These are phyloP conservation scores for Mycena polygramma DNA, from an alignment of 768 basidiomycete genomes.

Conservation along the genomic window DNA sequence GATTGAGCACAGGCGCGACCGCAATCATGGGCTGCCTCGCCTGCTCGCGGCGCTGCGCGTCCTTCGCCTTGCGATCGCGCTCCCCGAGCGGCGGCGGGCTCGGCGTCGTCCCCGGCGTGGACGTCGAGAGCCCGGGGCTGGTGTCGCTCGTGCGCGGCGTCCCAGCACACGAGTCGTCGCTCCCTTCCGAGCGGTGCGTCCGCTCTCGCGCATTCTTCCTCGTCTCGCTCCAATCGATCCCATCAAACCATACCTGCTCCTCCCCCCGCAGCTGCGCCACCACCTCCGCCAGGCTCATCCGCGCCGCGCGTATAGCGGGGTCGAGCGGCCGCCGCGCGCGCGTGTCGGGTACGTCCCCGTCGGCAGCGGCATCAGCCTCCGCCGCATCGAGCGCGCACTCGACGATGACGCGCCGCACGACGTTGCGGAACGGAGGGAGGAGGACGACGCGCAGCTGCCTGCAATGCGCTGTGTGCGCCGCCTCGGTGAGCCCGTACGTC, in stretches of 20 bases:
- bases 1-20: slow-evolving; percentile 72
- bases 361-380: slow-evolving; percentile 39
- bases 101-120: slow-evolving; percentile 83
- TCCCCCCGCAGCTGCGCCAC: slow-evolving; percentile 68
- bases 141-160: slow-evolving; percentile 67
- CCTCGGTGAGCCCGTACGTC: slow-evolving; percentile 57
- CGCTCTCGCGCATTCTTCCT: slow-evolving; percentile 52
- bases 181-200: slow-evolving; percentile 42
- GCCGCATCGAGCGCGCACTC: slow-evolving; percentile 64
- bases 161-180: slow-evolving; percentile 62
- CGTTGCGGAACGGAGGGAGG: slow-evolving; percentile 74
- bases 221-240: slow-evolving; percentile 65
- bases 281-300: slow-evolving; percentile 75
- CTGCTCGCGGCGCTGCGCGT: slow-evolving; percentile 37
- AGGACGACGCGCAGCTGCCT: slow-evolving; percentile 72
- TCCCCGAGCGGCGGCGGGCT: slow-evolving; percentile 70
- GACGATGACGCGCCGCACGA: slow-evolving; percentile 75
- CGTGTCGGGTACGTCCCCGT: slow-evolving; percentile 43
- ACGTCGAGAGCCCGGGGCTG: slow-evolving; percentile 80
- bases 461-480: slow-evolving; percentile 69
- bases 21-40: slow-evolving; percentile 48
- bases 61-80: slow-evolving; percentile 47
- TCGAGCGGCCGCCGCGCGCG: slow-evolving; percentile 45
- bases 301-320: slow-evolving; percentile 67
- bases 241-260: slow-evolving; percentile 79